Evolutionary conservation across 139 green algal species (phyloP), one percentile per base, ranked within the genome.

Genomic region (Nannochloris sp.): DNA sequence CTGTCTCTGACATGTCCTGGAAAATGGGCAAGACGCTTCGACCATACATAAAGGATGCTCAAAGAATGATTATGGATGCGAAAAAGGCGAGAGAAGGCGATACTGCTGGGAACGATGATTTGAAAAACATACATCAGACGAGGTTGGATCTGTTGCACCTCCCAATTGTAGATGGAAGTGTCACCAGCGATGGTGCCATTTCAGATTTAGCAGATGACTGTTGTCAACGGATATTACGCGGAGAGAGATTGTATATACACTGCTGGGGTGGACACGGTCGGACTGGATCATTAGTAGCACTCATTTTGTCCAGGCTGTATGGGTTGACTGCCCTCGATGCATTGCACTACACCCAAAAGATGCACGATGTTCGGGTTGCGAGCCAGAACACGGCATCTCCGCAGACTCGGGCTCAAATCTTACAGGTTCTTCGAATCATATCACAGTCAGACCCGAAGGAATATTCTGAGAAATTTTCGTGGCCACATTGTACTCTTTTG

Each of bases 121-220:
- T 27, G 25, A 21, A 14, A 21, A 58, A 64, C 12, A 66, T 66
- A 58, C 78, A 60, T 8, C 80, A 87, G 70, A 78, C 74, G 25
- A 82, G 81, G 62, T 82, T 92, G 2, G 85, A 92, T 72, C 89
- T 91, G 67, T 67, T 92, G 60, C 85, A 92, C 62, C 67, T 92
- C 46, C 76, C 85, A 34, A 88, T 92, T 57, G 81, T 87, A 16
- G 85, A 89, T 34, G 84, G 84, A 56, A 84, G 75, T 57, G 75
- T 89, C 2, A 91, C 83, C 10, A 84, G 76, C 5, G 83, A 87
- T 64, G 60, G 21, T 1, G 75, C 73, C 5, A 48, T 85, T 50
- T 71, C 51, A 46, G 59, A 73, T 19, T 62, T 93, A n/a, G 85
- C 79, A 2, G 85, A 93, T 40, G 83, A 91, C 59, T 91, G 85